Evolutionary conservation across 2,329 filamentous ascomycete genomes (phyloP), one percentile per base, ranked within the genome.

Genomic region (Cryoendolithus antarcticus): DNA sequence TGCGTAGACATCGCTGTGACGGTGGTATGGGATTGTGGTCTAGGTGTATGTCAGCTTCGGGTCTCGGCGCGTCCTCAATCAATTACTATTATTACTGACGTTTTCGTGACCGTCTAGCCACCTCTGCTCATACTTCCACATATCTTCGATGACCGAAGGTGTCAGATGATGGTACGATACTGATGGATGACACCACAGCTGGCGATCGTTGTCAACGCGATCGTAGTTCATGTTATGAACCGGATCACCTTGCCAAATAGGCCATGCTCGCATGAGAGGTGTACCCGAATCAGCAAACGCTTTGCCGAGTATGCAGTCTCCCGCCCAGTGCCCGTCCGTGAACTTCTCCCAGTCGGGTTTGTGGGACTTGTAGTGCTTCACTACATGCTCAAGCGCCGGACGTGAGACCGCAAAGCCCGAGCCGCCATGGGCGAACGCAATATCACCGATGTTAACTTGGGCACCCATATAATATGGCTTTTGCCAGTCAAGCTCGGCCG

Each of bases 391-490:
- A 27, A 66, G 39, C 0, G 64, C 61, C 6, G 58, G 55, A 9
- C 60, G 52, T 1, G 64, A 66, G 1, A 66, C 46, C 15, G 62
- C 35, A 13, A 64, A 64, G 4, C 63, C 64, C 4, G 58, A 51
- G 8, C 62, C 62, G 13, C 58, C 56, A 38, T 66, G 63, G 2
- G 58, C 63, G 27, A 64, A 61, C 3, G 55, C 45, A 0, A 59
- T 44, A 6, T 56, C 46, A 30, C 55, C 56, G 44, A 64, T 55
- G 40, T 51, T 54, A 9, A 54, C 49, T 9, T 59, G 60, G 0
- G 57, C 58, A 28, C 64, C 64, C n/a, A 55, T 55, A 41, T 66
- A 66, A 43, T 64, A 57, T 2, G 59, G 55, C 28, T 62, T 61
- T n/a, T 56, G 53, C 28, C 56, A 56, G 39, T 66, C 61, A 6